Base-by-base conservation (phyloP, 2,329 filamentous ascomycete genomes). In the Fonsecaea nubica region DNA sequence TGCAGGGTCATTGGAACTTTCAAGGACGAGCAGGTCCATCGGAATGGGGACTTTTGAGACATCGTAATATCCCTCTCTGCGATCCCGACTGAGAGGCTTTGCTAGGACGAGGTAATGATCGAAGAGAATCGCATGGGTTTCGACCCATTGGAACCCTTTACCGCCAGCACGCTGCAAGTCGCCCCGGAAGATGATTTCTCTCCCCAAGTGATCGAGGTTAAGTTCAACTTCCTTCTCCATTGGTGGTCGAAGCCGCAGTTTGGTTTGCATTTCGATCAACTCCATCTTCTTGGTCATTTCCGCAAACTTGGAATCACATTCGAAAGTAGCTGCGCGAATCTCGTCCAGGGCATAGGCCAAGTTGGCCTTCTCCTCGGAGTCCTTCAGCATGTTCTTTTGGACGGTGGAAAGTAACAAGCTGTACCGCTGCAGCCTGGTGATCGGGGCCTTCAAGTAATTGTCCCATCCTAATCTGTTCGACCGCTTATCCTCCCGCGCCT, bases 31-130 rank as follows among this genome's bases (percentile, higher is more conserved):
- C 2, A 99, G 84, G 73, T 96, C 93, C 94, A 99, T 99, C 0
- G 95, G 95, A 69, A 99, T 97, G 6, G 91, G 92, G 79, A 96
- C 85, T 77, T 96, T 93, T 0, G 93, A 97, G 36, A 99, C 94
- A 77, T 99, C 95, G 73, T 95, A 99, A 71, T 85, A 84, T 74
- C 90, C 88, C 73, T 92, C 92, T 79, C 90, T 95, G 62, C 90
- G 86, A 74, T 93, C 92, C 7, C 72, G 68, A 25, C 61, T 59
- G 18, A 69, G 62, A 5, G 83, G 84, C 81, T 99, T 99, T 45
- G 95, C 91, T 53, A 99, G 81, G 38, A 99, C 93, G 42, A 99
- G 85, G 77, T 97, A 99, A 79, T 99, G 93, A 74, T 99, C 96
- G 75, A 99, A 98, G 0, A 99, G 85, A 54, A 99, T 86, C 2